Base-by-base conservation (phyloP, 2,329 filamentous ascomycete genomes). In the Pseudocercospora fuligena region DNA sequence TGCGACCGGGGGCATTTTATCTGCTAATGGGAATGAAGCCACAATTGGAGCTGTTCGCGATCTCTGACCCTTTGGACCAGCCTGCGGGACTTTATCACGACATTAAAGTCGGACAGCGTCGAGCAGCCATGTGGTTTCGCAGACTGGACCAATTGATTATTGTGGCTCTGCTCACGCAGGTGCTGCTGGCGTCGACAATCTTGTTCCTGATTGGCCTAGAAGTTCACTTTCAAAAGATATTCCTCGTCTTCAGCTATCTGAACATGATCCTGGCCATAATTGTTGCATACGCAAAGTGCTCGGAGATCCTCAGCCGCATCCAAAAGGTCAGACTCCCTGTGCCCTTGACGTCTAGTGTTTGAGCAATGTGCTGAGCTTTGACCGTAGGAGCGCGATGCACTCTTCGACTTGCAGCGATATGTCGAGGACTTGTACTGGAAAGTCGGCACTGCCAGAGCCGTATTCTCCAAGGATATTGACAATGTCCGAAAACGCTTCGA, bases 161-260 rank as follows among this genome's bases (percentile, higher is more conserved):
- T 36, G 33, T 58, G 14, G 27, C 16, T 29, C 53, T 68, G 36
- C 61, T 68, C 21, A 47, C 33, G 14, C 66, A 68, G 60, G 59
- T 66, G n/a, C 60, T 68, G 23, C 54, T 68, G 14, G 63, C 66
- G 7, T 60, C 63, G n/a, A 66, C 58, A 7, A 66, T 68, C 46
- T 56, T 68, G 43, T 56, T 68, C 25, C 46, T 68, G 5, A 60
- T 56, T 19, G 64, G 60, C 7, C 49, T 57, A 19, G 31, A 31
- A 57, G 25, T 19, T 27, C n/a, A 57, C n/a, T 16, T 57, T 16
- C 53, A 27, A 19, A 14, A 9, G n/a, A 23, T 43, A 29, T 40
- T 59, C 19, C 27, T 19, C 14, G 19, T 59, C 5, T 25, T 59
- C 56, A 43, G 56, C 27, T 25, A 21, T 31, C 23, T 59, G n/a